Evolutionary conservation across 257 asterid genomes (phyloP).

Genomic region (Scutellaria galericulata): DNA sequence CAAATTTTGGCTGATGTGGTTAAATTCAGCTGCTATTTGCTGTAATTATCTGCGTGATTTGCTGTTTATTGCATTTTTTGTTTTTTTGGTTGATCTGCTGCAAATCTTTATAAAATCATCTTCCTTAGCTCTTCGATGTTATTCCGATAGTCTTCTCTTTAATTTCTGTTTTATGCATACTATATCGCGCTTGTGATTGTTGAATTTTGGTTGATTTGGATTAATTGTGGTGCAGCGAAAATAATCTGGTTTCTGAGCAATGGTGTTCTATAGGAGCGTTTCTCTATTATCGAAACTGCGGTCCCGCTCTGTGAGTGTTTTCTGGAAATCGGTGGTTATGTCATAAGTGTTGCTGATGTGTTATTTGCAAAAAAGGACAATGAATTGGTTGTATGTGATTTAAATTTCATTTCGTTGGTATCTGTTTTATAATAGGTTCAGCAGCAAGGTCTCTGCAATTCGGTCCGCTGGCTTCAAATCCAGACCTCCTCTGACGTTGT

Average conservation of each 20-base stretch:
- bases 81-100: slow-evolving; percentile 30
- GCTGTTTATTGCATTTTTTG: background rate
- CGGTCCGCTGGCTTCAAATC: slow-evolving; percentile 92
- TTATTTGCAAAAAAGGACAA: background rate
- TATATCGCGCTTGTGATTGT: background rate
- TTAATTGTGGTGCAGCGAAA: slow-evolving; percentile 29
- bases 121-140: background rate
- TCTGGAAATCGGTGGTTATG: slow-evolving; percentile 5
- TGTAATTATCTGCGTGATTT: slow-evolving; percentile 7
- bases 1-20: slow-evolving; percentile 7
- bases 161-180: background rate
- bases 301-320: slow-evolving; percentile 46
- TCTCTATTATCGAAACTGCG: slow-evolving; percentile 50
- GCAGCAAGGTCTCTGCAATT: slow-evolving; percentile 57
- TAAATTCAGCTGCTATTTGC: background rate
- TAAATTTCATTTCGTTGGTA: background rate
- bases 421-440: slow-evolving; percentile 51
- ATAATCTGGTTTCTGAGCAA: slow-evolving; percentile 29
- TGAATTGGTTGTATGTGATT: background rate
- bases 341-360: background rate
- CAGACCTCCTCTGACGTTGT: slow-evolving; percentile 78
- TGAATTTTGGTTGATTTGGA: slow-evolving; percentile 5
- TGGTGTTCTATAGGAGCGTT: slow-evolving; percentile 48
- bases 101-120: background rate
- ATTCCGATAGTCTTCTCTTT: background rate